phyloP scores from a whole-genome alignment of 2,329 filamentous ascomycete genomes.

The Dactylonectria macrodidyma region DNA sequence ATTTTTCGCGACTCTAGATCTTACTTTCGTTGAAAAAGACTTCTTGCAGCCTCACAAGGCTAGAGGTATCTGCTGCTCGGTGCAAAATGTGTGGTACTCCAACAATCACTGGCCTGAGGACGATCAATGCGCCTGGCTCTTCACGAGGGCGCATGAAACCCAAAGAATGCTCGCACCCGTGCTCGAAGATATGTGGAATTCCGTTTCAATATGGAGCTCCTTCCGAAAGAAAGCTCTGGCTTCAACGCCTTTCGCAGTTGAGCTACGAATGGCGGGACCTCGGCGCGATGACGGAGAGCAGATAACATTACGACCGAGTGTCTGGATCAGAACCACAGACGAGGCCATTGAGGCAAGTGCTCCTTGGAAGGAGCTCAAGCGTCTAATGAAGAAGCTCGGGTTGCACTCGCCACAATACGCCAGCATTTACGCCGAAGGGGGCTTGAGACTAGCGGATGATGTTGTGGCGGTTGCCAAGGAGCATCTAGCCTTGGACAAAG shows the following conservation, averaged over 20 bases:
- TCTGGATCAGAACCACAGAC: conserved; percentile 19
- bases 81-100: conserved; percentile 13
- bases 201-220: conserved; percentile 3
- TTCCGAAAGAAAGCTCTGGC: neutral
- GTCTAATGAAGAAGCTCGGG: neutral
- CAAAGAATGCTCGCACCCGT: neutral
- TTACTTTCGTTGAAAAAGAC: neutral
- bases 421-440: conserved; percentile 2
- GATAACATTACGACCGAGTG: neutral
- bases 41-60: neutral
- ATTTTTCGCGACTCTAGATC: neutral
- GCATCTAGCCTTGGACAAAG: neutral
- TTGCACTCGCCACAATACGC: neutral
- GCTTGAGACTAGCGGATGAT: neutral
- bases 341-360: neutral
- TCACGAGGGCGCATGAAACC: neutral
- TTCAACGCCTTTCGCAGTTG: neutral
- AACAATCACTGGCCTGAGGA: conserved; percentile 3
- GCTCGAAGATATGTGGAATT: neutral
- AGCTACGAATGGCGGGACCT: conserved; percentile 11
- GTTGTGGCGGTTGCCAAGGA: neutral
- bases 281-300: neutral
- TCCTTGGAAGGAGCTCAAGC: neutral
- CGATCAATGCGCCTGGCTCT: neutral
- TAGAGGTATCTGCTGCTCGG: neutral